Conservation (phyloP, 1,284 basidiomycete genomes). For the Malassezia nana region DNA sequence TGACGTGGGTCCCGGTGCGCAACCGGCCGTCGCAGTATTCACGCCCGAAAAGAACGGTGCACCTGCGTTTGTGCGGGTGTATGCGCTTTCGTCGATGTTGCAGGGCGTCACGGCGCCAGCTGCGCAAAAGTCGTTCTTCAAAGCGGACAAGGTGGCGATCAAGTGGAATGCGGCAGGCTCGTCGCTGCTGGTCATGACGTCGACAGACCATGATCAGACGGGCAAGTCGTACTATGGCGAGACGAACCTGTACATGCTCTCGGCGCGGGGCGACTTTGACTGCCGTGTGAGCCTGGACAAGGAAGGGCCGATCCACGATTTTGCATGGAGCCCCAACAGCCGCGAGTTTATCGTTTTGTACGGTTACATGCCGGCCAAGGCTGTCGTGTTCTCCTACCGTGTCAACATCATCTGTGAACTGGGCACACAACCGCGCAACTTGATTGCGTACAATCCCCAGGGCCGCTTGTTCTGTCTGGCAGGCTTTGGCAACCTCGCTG, state of each 20-base stretch:
- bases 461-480: constrained; percentile 76
- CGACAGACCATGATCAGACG: constrained; percentile 90
- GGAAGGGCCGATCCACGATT: constrained; percentile 94
- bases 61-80: constrained; percentile 81
- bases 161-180: constrained; percentile 90
- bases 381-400: constrained; percentile 79
- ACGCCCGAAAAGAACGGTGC: constrained; percentile 89
- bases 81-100: constrained; percentile 60
- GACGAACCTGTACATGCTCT: constrained; percentile 85
- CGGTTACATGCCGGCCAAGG: constrained; percentile 93
- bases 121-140: constrained; percentile 79
- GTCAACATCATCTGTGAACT: constrained; percentile 83
- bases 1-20: constrained; percentile 68
- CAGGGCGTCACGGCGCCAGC: constrained; percentile 57
- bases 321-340: constrained; percentile 82
- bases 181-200: constrained; percentile 66
- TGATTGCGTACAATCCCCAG: constrained; percentile 88
- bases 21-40: constrained; percentile 77
- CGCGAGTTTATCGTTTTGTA: constrained; percentile 94
- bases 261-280: constrained; percentile 89
- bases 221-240: constrained; percentile 98
- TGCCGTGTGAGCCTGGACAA: constrained; percentile 85
- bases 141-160: constrained; percentile 83
- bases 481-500: constrained; percentile 91
- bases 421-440: constrained; percentile 77